Evolutionary conservation across 2,329 filamentous ascomycete genomes (phyloP).

Genomic region (Capronia epimyces): DNA sequence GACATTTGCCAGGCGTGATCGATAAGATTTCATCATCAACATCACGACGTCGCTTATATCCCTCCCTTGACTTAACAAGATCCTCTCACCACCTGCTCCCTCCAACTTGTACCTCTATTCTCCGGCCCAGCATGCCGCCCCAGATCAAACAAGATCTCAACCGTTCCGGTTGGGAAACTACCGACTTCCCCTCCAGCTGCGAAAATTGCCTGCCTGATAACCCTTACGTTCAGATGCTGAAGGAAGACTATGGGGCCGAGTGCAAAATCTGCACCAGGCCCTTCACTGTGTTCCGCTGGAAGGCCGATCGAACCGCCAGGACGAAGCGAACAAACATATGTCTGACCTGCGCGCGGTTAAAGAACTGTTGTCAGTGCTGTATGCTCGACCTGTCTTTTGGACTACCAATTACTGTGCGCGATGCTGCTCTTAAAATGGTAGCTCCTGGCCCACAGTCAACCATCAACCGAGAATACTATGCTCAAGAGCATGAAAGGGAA

Average conservation of each 20-base stretch:
- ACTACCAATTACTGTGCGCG: slow-evolving; percentile 85
- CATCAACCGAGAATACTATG: slow-evolving; percentile 95
- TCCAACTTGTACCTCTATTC: background rate
- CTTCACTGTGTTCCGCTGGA: slow-evolving; percentile 94
- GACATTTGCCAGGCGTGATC: background rate
- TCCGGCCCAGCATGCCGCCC: slow-evolving; percentile 51
- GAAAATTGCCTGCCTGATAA: slow-evolving; percentile 95
- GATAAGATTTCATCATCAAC: background rate
- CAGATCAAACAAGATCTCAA: slow-evolving; percentile 97
- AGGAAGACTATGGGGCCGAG: slow-evolving; percentile 88
- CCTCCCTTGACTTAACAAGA: background rate
- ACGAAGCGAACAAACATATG: slow-evolving; percentile 95
- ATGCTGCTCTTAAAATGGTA: slow-evolving; percentile 96
- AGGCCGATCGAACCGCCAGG: slow-evolving; percentile 80
- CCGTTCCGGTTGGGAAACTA: slow-evolving; percentile 87
- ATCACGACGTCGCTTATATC: background rate
- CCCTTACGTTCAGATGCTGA: slow-evolving; percentile 97
- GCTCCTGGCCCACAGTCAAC: slow-evolving; percentile 86
- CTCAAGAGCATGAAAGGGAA: slow-evolving; percentile 92
- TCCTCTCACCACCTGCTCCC: background rate
- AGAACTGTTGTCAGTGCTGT: slow-evolving; percentile 98
- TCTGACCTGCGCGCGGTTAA: slow-evolving; percentile 89
- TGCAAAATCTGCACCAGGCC: slow-evolving; percentile 87
- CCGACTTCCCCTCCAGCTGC: slow-evolving; percentile 50
- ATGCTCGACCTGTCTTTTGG: slow-evolving; percentile 98